Percentiles rank a stretch among this genome's conserved stretches.
Conservation (phyloP, 345 rosid species). For the Arabis alpina region DNA sequence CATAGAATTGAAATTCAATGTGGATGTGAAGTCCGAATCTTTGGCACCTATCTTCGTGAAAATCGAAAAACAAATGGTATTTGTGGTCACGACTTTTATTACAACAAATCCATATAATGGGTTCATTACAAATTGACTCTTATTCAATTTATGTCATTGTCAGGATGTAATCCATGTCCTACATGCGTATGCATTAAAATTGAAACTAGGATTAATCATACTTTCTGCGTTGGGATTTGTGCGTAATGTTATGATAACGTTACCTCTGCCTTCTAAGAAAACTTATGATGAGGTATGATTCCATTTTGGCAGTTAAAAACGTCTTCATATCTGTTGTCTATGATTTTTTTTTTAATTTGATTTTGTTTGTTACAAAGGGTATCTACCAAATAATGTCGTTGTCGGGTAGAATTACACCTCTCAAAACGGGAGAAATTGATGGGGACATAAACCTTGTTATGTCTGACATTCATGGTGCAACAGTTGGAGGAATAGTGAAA, state of each 20-base stretch:
- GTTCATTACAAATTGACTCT: background rate
- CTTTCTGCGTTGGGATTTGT: slow-evolving; percentile 7
- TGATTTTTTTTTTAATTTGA: background rate
- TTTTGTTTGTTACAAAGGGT: slow-evolving; percentile 1
- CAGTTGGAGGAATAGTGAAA: background rate
- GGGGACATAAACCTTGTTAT: background rate
- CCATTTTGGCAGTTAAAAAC: background rate
- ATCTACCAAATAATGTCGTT: background rate
- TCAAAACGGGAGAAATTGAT: background rate
- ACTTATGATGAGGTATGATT: slow-evolving; percentile 8
- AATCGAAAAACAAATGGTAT: no score
- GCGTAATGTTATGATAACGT: background rate
- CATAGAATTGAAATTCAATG: no score
- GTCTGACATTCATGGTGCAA: slow-evolving; percentile 13
- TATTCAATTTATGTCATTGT: background rate
- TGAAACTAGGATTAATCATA: background rate
- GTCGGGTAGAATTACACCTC: background rate
- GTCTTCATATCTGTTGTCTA: background rate
- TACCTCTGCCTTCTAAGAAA: background rate
- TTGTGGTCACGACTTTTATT: background rate
- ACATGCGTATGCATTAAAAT: background rate
- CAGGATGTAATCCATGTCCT: slow-evolving; percentile 1
- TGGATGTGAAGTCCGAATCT: no score
- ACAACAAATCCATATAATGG: background rate
- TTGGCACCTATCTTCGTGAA: no score